Percentiles rank a stretch among this genome's conserved stretches.
These are phyloP conservation scores for Eucalyptus marginata DNA, from an alignment of 345 rosid genomes.

Conservation along the genomic window DNA sequence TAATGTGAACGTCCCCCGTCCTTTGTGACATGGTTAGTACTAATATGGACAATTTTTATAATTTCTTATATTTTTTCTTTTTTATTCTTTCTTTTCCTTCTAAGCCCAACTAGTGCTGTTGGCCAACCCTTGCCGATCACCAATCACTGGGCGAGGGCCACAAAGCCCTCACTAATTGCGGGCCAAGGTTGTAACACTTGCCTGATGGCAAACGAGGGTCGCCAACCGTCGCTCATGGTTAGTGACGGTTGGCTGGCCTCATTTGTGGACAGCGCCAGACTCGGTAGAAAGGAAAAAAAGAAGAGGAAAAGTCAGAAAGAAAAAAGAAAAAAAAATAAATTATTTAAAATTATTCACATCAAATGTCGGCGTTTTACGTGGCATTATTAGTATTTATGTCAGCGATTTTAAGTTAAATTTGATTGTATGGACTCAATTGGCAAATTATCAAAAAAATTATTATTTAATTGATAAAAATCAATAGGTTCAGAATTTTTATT, in stretches of 20 bases:
- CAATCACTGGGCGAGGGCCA: not conserved
- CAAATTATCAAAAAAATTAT: too few species aligned
- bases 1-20: accelerated
- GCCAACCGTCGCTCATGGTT: too few species aligned
- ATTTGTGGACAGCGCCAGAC: not conserved
- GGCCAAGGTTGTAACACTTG: not conserved
- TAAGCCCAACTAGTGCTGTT: not conserved
- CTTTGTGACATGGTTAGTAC: not conserved
- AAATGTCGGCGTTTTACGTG: accelerated
- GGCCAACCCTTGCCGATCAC: not conserved
- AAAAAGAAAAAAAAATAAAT: too few species aligned
- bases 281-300: too few species aligned
- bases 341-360: too few species aligned
- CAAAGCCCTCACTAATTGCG: not conserved
- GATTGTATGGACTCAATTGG: not conserved
- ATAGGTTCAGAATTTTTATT: not conserved
- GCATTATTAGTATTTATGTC: too few species aligned
- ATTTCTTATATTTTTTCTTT: not conserved
- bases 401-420: too few species aligned
- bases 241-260: not conserved
- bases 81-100: not conserved
- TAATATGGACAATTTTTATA: too few species aligned
- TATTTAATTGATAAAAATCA: too few species aligned
- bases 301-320: not conserved
- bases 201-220: not conserved